Evolutionary conservation across 495 filamentous ascomycete species (phyloP).

Genomic region (Cladorrhinum samala): DNA sequence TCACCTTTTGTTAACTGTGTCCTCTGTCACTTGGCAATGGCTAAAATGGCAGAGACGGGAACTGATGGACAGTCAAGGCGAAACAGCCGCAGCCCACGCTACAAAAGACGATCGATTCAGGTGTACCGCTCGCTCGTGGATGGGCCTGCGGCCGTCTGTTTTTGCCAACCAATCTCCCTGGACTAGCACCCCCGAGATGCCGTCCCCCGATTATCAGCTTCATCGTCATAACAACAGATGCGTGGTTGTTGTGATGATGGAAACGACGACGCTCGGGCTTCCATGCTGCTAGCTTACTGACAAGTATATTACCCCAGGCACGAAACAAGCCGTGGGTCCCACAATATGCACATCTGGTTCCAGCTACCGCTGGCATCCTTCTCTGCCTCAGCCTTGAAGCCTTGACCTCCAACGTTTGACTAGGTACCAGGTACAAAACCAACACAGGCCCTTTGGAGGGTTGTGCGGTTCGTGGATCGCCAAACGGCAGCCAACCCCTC

Average conservation of each 20-base stretch:
- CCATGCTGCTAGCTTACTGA: too few species aligned
- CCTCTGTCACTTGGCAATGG: neutral
- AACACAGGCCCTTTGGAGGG: neutral
- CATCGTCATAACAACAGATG: too few species aligned
- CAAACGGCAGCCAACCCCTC: too few species aligned
- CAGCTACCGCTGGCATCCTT: neutral
- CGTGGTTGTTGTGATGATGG: too few species aligned
- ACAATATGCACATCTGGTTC: neutral
- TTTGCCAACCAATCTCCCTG: too few species aligned
- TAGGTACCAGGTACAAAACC: neutral
- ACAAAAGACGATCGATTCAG: neutral
- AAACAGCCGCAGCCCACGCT: neutral
- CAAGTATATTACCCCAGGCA: neutral
- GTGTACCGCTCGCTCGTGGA: neutral
- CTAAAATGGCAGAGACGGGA: constrained; percentile 1
- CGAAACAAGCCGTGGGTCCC: constrained; percentile 2
- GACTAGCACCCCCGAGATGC: too few species aligned
- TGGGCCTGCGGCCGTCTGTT: neutral
- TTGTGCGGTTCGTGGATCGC: neutral
- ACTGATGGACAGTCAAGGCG: neutral
- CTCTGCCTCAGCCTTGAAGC: constrained; percentile 2
- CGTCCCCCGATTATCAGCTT: too few species aligned
- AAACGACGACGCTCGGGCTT: too few species aligned
- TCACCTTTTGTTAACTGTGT: neutral
- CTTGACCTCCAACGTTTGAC: neutral